phyloP scores from a whole-genome alignment of 2,329 filamentous ascomycete genomes.

The Aspergillus glaucus region DNA sequence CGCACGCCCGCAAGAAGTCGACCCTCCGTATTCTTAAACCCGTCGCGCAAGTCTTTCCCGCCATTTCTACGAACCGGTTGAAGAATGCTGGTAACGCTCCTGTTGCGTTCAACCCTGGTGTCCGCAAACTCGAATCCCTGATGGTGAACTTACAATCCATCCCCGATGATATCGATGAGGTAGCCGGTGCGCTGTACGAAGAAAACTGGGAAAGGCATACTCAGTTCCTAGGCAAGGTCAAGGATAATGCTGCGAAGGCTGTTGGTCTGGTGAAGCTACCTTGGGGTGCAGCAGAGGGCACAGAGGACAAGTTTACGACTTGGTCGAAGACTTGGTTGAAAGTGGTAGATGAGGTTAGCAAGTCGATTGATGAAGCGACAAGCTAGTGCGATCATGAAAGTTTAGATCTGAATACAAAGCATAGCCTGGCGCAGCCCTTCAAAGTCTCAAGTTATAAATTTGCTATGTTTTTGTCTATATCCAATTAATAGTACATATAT shows the following conservation, averaged over 20 bases:
- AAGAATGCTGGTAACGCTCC: slow-evolving; percentile 25
- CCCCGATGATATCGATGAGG: slow-evolving; percentile 40
- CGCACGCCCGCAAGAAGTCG: slow-evolving; percentile 36
- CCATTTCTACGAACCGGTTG: slow-evolving; percentile 37
- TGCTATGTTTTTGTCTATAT: neutral
- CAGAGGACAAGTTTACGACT: slow-evolving; percentile 68
- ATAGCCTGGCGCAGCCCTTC: too few species aligned
- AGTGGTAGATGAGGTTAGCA: slow-evolving; percentile 38
- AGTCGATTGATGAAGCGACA: slow-evolving; percentile 14
- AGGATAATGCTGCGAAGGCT: slow-evolving; percentile 52
- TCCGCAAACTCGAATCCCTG: slow-evolving; percentile 30
- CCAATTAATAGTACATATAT: neutral
- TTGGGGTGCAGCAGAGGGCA: slow-evolving; percentile 59
- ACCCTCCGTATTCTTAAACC: slow-evolving; percentile 39
- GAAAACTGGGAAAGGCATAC: slow-evolving; percentile 29
- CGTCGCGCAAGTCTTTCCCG: slow-evolving; percentile 38
- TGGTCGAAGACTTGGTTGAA: slow-evolving; percentile 61
- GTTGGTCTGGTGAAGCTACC: slow-evolving; percentile 66
- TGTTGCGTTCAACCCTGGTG: slow-evolving; percentile 10
- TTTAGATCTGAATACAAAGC: slow-evolving; percentile 1
- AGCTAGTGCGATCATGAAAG: neutral
- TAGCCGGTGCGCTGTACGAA: slow-evolving; percentile 42
- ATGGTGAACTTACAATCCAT: slow-evolving; percentile 29
- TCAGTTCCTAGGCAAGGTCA: slow-evolving; percentile 26
- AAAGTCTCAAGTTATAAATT: neutral